Conservation (phyloP, 352 stramenopile species). For the Phytopythium delawarense region DNA sequence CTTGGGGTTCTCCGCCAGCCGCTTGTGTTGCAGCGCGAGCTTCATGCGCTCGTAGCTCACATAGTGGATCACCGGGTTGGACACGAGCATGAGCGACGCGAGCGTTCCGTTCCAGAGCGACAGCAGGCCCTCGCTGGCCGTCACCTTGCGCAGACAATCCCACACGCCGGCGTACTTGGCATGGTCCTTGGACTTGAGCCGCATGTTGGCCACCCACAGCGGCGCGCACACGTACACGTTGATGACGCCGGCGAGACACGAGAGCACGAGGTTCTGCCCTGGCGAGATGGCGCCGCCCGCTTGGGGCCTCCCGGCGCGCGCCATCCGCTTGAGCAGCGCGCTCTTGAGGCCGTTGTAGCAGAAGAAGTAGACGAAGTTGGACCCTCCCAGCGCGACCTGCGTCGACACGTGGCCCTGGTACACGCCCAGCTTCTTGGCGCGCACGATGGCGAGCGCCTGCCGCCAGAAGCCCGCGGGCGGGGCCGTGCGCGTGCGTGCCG, state of each 20-base stretch:
- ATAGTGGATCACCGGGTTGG: slow-evolving; percentile 95
- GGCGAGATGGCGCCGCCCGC: slow-evolving; percentile 35
- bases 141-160: slow-evolving; percentile 55
- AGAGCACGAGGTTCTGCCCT: slow-evolving; percentile 53
- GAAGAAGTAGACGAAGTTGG: slow-evolving; percentile 90
- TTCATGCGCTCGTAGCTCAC: slow-evolving; percentile 94
- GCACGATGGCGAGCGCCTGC: slow-evolving; percentile 48
- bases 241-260: slow-evolving; percentile 80
- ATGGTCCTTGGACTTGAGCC: slow-evolving; percentile 86
- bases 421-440: slow-evolving; percentile 61
- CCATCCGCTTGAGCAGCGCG: slow-evolving; percentile 64
- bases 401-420: slow-evolving; percentile 79
- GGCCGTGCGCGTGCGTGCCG: slow-evolving; percentile 1
- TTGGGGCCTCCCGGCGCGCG: slow-evolving; percentile 23
- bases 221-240: slow-evolving; percentile 84
- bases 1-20: slow-evolving; percentile 11
- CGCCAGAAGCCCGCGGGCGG: slow-evolving; percentile 29
- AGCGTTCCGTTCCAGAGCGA: slow-evolving; percentile 91
- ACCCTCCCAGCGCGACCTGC: slow-evolving; percentile 66
- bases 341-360: slow-evolving; percentile 72
- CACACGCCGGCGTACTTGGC: slow-evolving; percentile 52
- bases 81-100: slow-evolving; percentile 91
- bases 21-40: slow-evolving; percentile 46
- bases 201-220: slow-evolving; percentile 93
- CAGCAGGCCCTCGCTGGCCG: slow-evolving; percentile 64